These are phyloP conservation scores for Aphanomyces astaci DNA, from an alignment of 352 stramenopile genomes.

Conservation along the genomic window DNA sequence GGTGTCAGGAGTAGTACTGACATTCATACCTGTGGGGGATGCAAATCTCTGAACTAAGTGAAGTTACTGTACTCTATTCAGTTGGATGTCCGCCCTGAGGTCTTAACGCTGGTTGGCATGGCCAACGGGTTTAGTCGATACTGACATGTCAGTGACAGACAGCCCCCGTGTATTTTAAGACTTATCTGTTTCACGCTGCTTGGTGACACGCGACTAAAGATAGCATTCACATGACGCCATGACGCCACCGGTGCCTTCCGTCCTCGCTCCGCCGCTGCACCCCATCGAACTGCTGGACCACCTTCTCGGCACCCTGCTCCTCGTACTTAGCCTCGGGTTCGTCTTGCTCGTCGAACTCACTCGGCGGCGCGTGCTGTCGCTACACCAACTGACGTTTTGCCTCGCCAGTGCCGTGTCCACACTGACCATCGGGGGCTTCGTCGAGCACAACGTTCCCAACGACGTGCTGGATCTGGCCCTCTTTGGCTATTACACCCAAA, in stretches of 20 bases:
- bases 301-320: conserved; percentile 50
- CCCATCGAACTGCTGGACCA: conserved; percentile 39
- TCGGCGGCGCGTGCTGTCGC: conserved; percentile 47
- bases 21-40: too few relatives aligned
- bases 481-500: conserved; percentile 29
- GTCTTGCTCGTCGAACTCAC: conserved; percentile 58
- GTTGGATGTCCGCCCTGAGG: too few relatives aligned
- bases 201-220: background rate
- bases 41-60: too few relatives aligned
- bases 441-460: conserved; percentile 65
- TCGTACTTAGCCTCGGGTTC: conserved; percentile 45
- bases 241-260: background rate
- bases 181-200: background rate
- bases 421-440: conserved; percentile 58
- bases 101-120: too few relatives aligned
- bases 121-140: too few relatives aligned
- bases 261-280: background rate
- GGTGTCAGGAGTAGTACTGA: too few relatives aligned
- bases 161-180: too few relatives aligned
- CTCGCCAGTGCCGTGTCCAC: conserved; percentile 41
- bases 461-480: conserved; percentile 64
- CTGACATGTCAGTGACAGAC: too few relatives aligned
- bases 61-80: too few relatives aligned
- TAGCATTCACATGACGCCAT: background rate
- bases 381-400: conserved; percentile 65